Conservation (phyloP, 345 rosid genomes). For the Boechera retrofracta region DNA sequence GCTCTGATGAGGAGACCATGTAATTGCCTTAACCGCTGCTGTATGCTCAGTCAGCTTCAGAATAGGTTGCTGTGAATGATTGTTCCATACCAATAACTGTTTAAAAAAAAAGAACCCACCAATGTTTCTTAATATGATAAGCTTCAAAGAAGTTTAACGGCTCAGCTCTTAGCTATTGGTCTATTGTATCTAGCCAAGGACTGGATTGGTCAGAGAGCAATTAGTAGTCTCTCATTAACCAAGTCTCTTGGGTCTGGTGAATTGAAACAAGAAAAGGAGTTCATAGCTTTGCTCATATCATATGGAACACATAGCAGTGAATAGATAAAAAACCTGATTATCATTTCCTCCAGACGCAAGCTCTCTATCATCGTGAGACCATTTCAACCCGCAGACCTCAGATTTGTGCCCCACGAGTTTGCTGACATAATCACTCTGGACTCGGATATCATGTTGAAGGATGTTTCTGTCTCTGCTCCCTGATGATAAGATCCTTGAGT, state of each 20-base stretch:
- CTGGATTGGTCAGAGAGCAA: not conserved
- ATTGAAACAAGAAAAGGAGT: not conserved
- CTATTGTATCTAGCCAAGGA: not conserved
- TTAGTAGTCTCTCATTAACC: constrained; percentile 7
- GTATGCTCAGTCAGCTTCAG: constrained; percentile 87
- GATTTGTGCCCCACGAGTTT: constrained; percentile 95
- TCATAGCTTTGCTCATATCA: not conserved
- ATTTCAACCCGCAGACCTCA: constrained; percentile 95
- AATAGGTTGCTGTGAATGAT: constrained; percentile 83
- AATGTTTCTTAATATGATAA: not conserved
- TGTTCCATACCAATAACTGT: constrained; percentile 96
- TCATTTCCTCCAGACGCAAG: constrained; percentile 99
- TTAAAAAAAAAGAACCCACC: not conserved
- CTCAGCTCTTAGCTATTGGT: not conserved
- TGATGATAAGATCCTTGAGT: constrained; percentile 79
- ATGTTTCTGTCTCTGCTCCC: constrained; percentile 96
- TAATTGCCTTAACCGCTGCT: constrained; percentile 97
- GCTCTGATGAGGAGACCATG: constrained; percentile 99
- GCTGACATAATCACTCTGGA: constrained; percentile 67
- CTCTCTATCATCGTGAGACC: constrained; percentile 97
- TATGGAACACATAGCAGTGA: constrained; percentile 10
- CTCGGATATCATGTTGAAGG: constrained; percentile 95
- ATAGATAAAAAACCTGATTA: constrained; percentile 67
- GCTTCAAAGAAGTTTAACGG: not conserved
- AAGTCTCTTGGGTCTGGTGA: not conserved